Evolutionary conservation across 768 basidiomycete species (phyloP), one percentile per base, ranked within the genome.

Genomic region (Tricholoma bakamatsutake): DNA sequence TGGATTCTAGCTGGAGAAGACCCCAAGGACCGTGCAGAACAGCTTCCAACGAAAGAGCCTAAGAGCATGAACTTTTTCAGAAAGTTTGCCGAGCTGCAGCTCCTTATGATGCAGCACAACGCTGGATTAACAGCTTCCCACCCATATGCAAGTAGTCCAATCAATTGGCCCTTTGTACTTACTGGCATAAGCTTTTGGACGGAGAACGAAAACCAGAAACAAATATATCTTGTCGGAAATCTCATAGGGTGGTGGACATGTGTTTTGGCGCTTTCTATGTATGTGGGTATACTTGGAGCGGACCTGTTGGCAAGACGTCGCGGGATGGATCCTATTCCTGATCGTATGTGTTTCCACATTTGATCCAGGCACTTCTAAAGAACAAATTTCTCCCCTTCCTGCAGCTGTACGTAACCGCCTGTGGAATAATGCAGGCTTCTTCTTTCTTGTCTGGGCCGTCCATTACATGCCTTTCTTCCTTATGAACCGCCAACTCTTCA

Each of bases 111-210:
- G 61, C 93, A 97, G 67, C 97, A 99, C 76, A 99, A 99, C 64
- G 95, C 97, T n/a, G 97, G 94, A 18, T 77, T 99, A 60, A 96
- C 93, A 24, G 90, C 93, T n/a, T 90, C 89, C 4, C 97, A 99
- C 67, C 97, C 97, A 40, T 99, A 99, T 68, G 94, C 97, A 3
- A 91, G 90, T 57, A 80, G 79, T n/a, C 94, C 97, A 5, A 87
- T 98, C 72, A 94, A 96, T 68, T 99, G 97, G 97, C 97, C 97
- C 5, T 98, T 98, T 85, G 81, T 94, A 37, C 72, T 98, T 28
- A 92, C 79, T 59, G 97, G 97, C 49, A 98, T 99, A 74, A 95
- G 93, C 67, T 98, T 98, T 80, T 99, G 97, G 97, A 99, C 97
- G 4, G 79, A 90, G 63, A 85, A 79, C 54, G 87, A 87, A 5